These are phyloP conservation scores for Apophysomyces ossiformis DNA, from an alignment of 371 early-diverging fungal species.

Conservation along the genomic window DNA sequence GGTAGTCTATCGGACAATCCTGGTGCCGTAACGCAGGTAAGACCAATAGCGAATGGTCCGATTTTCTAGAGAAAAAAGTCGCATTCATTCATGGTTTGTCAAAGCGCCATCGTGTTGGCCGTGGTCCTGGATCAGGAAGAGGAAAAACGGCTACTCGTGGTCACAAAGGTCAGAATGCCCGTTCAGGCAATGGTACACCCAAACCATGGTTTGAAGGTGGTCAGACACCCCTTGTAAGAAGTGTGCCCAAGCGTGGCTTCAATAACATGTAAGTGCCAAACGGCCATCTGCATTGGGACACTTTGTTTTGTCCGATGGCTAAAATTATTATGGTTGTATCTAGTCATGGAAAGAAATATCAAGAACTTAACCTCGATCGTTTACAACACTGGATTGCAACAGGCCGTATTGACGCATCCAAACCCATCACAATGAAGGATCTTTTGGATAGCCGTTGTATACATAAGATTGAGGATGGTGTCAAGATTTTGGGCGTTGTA, in stretches of 20 bases:
- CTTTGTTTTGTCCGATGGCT: neutral
- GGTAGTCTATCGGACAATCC: conserved; percentile 52
- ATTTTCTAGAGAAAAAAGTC: neutral
- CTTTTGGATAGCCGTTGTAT: conserved; percentile 79
- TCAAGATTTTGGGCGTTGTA: conserved; percentile 84
- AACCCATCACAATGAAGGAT: conserved; percentile 85
- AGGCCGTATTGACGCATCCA: conserved; percentile 82
- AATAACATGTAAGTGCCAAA: conserved; percentile 63
- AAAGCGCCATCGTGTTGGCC: conserved; percentile 77
- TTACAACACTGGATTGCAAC: conserved; percentile 91
- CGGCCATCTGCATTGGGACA: too few relatives aligned
- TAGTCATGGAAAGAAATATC: conserved; percentile 71
- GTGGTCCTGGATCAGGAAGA: conserved; percentile 85
- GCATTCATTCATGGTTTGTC: neutral
- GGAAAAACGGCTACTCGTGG: conserved; percentile 94
- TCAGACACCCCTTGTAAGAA: conserved; percentile 83
- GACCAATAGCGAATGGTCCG: neutral
- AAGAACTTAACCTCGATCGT: conserved; percentile 84
- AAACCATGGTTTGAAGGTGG: conserved; percentile 94
- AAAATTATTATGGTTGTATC: neutral
- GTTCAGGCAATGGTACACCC: conserved; percentile 80
- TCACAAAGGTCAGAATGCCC: conserved; percentile 92
- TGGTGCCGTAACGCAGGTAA: conserved; percentile 54
- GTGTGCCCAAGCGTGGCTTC: conserved; percentile 93
- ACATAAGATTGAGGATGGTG: conserved; percentile 84